A percentile compares a stretch with the other conserved stretches of the same genome.
These are phyloP conservation scores for Magnolia changhungtana DNA, from an alignment of 164 flowering plant species.

Conservation along the genomic window DNA sequence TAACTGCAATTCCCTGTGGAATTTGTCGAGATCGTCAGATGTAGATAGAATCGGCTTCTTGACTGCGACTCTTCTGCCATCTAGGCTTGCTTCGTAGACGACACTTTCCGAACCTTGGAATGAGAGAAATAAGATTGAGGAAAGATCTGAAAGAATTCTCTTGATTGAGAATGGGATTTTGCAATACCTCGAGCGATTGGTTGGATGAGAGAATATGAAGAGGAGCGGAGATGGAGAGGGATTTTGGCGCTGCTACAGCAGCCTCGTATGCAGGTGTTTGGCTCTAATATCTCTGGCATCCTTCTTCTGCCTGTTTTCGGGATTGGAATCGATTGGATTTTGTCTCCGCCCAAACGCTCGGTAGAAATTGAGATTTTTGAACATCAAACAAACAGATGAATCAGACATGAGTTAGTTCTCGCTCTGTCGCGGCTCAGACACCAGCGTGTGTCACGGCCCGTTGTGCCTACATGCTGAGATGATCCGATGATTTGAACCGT, in stretches of 20 bases:
- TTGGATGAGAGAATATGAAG: slow-evolving; percentile 58
- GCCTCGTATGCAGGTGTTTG: slow-evolving; percentile 81
- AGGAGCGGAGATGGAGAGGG: slow-evolving; percentile 72
- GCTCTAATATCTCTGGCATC: slow-evolving; percentile 57
- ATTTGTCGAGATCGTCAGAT: slow-evolving; percentile 67
- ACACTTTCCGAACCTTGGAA: slow-evolving; percentile 77
- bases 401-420: too few species aligned
- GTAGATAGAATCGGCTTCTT: slow-evolving; percentile 82
- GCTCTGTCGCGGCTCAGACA: too few species aligned
- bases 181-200: slow-evolving; percentile 71
- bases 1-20: slow-evolving; percentile 73
- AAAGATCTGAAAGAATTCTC: not conserved
- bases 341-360: not conserved
- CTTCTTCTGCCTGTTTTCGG: slow-evolving; percentile 16
- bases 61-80: slow-evolving; percentile 66
- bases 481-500: too few species aligned
- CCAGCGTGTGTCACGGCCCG: too few species aligned
- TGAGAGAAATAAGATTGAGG: not conserved
- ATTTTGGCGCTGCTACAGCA: slow-evolving; percentile 76
- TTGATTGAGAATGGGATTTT: not conserved
- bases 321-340: not conserved
- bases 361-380: too few species aligned
- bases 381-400: too few species aligned
- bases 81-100: slow-evolving; percentile 68
- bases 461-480: too few species aligned